A percentile compares a stretch with the other conserved stretches of the same genome.
Conservation (phyloP, 306 rosid genomes). For the Pterocarpus santalinus region DNA sequence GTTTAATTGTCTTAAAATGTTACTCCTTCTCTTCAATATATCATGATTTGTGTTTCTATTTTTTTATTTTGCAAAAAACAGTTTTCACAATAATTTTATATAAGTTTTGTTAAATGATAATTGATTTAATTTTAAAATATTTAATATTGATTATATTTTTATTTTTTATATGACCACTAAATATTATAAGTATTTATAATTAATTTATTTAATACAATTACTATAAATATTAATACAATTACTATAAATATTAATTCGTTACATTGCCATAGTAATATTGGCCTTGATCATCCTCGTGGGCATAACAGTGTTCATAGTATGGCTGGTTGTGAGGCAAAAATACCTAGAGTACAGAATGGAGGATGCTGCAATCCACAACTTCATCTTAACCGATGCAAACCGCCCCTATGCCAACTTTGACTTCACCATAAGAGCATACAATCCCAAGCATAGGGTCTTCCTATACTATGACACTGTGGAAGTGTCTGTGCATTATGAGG, state of each 20-base stretch:
- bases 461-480: slow-evolving; percentile 73
- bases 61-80: too few species aligned
- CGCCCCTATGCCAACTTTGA: slow-evolving; percentile 69
- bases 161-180: too few species aligned
- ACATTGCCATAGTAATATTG: slow-evolving; percentile 55
- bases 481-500: slow-evolving; percentile 65
- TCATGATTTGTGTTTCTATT: too few species aligned
- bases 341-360: slow-evolving; percentile 72
- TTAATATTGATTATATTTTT: too few species aligned
- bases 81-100: too few species aligned
- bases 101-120: too few species aligned
- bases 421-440: slow-evolving; percentile 68
- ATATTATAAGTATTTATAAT: too few species aligned
- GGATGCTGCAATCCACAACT: slow-evolving; percentile 64
- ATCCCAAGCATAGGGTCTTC: slow-evolving; percentile 73
- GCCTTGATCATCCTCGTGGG: slow-evolving; percentile 63
- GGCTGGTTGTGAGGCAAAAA: slow-evolving; percentile 75
- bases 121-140: too few species aligned
- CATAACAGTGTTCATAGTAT: slow-evolving; percentile 68
- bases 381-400: slow-evolving; percentile 61
- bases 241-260: slow-evolving; percentile 31
- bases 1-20: too few species aligned
- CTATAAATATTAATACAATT: neutral
- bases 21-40: too few species aligned
- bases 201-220: too few species aligned